phyloP scores from a whole-genome alignment of 306 rosid species.

The Medicago arabica region DNA sequence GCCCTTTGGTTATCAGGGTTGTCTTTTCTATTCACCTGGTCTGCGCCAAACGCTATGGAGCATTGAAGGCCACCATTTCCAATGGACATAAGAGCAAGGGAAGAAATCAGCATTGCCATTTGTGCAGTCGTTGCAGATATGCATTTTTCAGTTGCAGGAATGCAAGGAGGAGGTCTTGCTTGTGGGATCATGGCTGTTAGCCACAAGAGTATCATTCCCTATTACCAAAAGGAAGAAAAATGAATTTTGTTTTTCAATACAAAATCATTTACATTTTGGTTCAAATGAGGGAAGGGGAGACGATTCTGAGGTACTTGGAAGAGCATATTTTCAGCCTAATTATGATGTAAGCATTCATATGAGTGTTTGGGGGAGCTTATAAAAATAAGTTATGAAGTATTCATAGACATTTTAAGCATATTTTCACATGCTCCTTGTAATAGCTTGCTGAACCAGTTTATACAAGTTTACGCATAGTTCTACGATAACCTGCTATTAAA shows the following conservation, averaged over 20 bases:
- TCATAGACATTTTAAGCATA: neutral
- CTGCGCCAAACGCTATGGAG: slow-evolving; percentile 28
- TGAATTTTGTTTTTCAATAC: neutral
- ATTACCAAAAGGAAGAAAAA: neutral
- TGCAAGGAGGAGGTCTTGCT: slow-evolving; percentile 26
- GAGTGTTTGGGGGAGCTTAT: neutral
- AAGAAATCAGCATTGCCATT: slow-evolving; percentile 12
- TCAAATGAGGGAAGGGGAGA: neutral
- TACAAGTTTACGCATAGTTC: neutral
- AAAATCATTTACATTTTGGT: neutral
- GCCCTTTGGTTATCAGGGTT: slow-evolving; percentile 1
- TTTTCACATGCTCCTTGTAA: neutral
- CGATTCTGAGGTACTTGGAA: neutral
- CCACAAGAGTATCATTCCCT: slow-evolving; percentile 33
- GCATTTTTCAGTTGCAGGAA: slow-evolving; percentile 6
- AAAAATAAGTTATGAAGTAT: neutral
- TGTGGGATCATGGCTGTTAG: slow-evolving; percentile 29
- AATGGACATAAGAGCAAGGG: slow-evolving; percentile 33
- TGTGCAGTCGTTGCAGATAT: neutral
- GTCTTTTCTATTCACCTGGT: slow-evolving; percentile 22
- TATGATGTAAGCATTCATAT: neutral
- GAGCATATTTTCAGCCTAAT: neutral
- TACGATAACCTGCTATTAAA: neutral
- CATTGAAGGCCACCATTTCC: slow-evolving; percentile 31
- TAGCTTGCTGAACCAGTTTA: neutral